Percentiles rank a stretch among this genome's conserved stretches.
Evolutionary conservation across 1,139 yeast species (phyloP).

Genomic region (Suhomyces maxii): DNA sequence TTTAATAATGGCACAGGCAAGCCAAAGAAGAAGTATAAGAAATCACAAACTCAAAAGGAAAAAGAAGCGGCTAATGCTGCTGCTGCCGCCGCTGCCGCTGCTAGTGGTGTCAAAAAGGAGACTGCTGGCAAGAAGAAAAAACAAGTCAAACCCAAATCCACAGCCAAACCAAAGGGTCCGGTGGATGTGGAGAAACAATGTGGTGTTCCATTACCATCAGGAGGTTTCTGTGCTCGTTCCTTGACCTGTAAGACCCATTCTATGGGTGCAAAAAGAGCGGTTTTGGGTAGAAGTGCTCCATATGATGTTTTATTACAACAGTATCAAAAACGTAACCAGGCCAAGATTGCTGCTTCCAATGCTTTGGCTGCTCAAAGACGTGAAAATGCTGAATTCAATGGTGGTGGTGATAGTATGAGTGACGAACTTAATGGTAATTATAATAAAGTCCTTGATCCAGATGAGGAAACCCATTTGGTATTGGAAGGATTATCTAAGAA

Average conservation of each 20-base stretch:
- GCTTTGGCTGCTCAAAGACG: constrained; percentile 61
- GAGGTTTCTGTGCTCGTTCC: constrained; percentile 92
- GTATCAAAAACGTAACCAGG: constrained; percentile 90
- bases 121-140: constrained; percentile 34
- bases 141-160: constrained; percentile 51
- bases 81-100: constrained; percentile 46
- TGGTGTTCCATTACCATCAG: constrained; percentile 91
- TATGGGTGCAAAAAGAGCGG: constrained; percentile 97
- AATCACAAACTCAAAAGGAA: constrained; percentile 45
- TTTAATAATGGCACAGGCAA: constrained; percentile 18
- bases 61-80: constrained; percentile 51
- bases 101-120: constrained; percentile 15
- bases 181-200: constrained; percentile 95
- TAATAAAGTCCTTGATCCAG: constrained; percentile 56
- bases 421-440: constrained; percentile 22
- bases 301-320: constrained; percentile 86
- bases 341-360: constrained; percentile 80
- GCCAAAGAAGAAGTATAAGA: constrained; percentile 49
- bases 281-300: constrained; percentile 88
- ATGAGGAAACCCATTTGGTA: constrained; percentile 92
- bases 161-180: constrained; percentile 70
- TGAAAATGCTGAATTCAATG: constrained; percentile 46
- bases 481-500: constrained; percentile 87
- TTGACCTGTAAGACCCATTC: constrained; percentile 96
- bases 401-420: constrained; percentile 23